Conservation (phyloP, 2,329 filamentous ascomycete species). For the Venturia pyrina region DNA sequence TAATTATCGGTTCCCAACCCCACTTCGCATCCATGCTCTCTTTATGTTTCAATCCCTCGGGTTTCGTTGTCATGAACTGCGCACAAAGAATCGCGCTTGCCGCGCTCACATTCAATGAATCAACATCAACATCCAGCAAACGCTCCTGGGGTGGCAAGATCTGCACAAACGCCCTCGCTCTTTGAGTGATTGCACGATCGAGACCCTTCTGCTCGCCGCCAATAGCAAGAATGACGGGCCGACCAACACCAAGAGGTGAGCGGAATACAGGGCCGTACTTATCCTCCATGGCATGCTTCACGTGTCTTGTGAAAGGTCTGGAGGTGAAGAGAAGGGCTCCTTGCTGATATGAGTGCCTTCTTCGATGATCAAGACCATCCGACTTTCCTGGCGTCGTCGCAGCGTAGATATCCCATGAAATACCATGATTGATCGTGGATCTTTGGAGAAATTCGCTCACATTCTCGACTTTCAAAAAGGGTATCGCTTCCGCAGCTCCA, state of each 20-base stretch:
- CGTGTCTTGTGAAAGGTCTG: not conserved
- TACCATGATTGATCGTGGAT: slow-evolving; percentile 45
- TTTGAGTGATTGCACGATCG: slow-evolving; percentile 25
- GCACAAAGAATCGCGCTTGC: slow-evolving; percentile 69
- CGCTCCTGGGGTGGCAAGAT: slow-evolving; percentile 44
- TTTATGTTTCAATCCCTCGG: not conserved
- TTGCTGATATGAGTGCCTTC: not conserved
- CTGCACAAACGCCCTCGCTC: slow-evolving; percentile 53
- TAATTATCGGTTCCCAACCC: not conserved
- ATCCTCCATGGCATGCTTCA: not conserved
- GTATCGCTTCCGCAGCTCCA: slow-evolving; percentile 73
- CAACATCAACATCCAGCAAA: slow-evolving; percentile 49
- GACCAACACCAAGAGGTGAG: not conserved
- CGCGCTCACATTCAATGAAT: slow-evolving; percentile 90
- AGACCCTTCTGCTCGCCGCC: slow-evolving; percentile 75
- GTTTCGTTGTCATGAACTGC: slow-evolving; percentile 23
- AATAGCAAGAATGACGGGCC: slow-evolving; percentile 10
- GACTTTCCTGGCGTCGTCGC: slow-evolving; percentile 37
- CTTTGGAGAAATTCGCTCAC: slow-evolving; percentile 59
- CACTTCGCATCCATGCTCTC: not conserved
- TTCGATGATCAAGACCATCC: not conserved
- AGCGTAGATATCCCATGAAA: slow-evolving; percentile 66
- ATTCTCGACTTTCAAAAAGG: slow-evolving; percentile 59
- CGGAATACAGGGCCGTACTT: not conserved
- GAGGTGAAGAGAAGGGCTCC: not conserved